Conservation (phyloP, 805 yeast genomes). For the Ogataea salicorniae region DNA sequence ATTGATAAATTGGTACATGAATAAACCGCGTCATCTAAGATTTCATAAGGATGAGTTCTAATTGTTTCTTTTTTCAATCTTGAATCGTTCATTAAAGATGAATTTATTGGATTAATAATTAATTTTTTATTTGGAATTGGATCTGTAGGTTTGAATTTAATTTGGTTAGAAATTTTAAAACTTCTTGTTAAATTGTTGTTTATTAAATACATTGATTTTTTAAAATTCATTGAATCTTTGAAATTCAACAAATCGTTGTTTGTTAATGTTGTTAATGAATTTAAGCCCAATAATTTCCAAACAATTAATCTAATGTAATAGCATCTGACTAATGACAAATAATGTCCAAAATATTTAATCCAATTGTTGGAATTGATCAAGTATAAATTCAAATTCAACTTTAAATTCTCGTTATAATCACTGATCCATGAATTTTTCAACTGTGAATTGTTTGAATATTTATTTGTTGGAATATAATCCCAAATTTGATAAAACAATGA, state of each 20-base stretch:
- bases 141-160: conserved; percentile 24
- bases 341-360: conserved; percentile 61
- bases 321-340: conserved; percentile 72
- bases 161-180: conserved; percentile 16
- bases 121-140: conserved; percentile 47
- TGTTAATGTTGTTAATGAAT: conserved; percentile 7
- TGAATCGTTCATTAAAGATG: conserved; percentile 5
- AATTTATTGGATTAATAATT: conserved; percentile 34
- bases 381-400: conserved; percentile 50
- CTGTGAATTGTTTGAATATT: not conserved
- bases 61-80: conserved; percentile 29
- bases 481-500: conserved; percentile 69
- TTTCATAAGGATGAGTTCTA: conserved; percentile 56
- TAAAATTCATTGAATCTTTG: conserved; percentile 13
- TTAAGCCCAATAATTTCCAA: conserved; percentile 50
- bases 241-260: conserved; percentile 6
- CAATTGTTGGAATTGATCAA: conserved; percentile 47
- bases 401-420: conserved; percentile 35
- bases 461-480: conserved; percentile 52
- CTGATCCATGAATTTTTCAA: conserved; percentile 34
- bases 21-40: conserved; percentile 62
- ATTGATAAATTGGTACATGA: conserved; percentile 23
- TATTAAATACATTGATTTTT: conserved; percentile 17
- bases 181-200: conserved; percentile 30
- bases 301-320: conserved; percentile 62